Evolutionary conservation across 192 early-diverging fungal genomes (phyloP).

Genomic region (Entrophospora sp.): DNA sequence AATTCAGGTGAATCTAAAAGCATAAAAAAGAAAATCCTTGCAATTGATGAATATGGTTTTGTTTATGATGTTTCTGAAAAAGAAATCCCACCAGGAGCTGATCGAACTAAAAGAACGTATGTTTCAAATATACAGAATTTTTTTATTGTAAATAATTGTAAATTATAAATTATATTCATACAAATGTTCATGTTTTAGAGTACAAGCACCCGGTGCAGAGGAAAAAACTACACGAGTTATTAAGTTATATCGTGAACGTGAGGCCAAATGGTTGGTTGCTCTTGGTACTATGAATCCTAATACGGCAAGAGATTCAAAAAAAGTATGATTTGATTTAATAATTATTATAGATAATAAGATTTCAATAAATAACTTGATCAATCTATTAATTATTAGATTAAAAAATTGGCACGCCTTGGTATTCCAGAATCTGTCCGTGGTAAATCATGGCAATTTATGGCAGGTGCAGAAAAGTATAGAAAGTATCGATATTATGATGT

Average conservation of each 20-base stretch:
- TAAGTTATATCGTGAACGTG: slow-evolving; percentile 34
- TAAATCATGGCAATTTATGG: slow-evolving; percentile 59
- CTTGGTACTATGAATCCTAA: slow-evolving; percentile 28
- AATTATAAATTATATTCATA: not conserved
- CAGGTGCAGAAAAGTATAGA: slow-evolving; percentile 41
- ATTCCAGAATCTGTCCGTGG: slow-evolving; percentile 64
- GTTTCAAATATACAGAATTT: not conserved
- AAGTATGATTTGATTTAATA: not conserved
- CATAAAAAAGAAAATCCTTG: slow-evolving; percentile 19
- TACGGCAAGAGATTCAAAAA: slow-evolving; percentile 25
- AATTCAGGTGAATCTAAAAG: no score
- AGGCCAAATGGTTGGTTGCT: slow-evolving; percentile 34
- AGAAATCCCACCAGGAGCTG: slow-evolving; percentile 22
- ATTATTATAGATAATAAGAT: not conserved
- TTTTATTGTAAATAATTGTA: not conserved
- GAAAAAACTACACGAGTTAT: slow-evolving; percentile 19
- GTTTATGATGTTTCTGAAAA: slow-evolving; percentile 19
- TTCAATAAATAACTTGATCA: not conserved
- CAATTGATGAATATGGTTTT: slow-evolving; percentile 30
- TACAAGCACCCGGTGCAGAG: not conserved
- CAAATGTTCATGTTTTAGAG: not conserved
- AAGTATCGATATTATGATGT: slow-evolving; percentile 41
- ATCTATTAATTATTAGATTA: slow-evolving; percentile 39
- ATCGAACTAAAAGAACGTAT: slow-evolving; percentile 28
- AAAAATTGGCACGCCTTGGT: slow-evolving; percentile 60